Evolutionary conservation across 352 stramenopile genomes (phyloP).

Genomic region (Phytophthora melonis): DNA sequence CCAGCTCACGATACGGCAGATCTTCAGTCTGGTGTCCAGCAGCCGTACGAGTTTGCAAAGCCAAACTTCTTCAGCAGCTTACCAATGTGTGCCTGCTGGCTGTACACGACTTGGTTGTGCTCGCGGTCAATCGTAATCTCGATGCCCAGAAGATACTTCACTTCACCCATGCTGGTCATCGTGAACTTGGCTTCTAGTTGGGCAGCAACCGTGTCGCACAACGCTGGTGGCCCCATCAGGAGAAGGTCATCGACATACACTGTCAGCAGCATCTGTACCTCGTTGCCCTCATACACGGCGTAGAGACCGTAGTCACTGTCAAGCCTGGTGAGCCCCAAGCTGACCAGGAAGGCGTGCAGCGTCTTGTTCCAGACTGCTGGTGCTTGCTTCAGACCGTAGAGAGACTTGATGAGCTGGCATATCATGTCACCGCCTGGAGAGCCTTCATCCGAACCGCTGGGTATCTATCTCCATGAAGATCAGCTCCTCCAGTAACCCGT

Average conservation of each 20-base stretch:
- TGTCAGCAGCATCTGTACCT: not conserved
- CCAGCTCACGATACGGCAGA: not conserved
- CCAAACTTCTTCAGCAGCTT: not conserved
- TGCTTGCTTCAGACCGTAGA: conserved; percentile 27
- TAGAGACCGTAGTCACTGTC: not conserved
- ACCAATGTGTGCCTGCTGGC: not conserved
- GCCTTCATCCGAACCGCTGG: not conserved
- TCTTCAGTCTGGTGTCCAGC: not conserved
- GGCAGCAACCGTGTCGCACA: not conserved
- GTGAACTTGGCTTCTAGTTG: not conserved
- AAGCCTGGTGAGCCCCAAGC: not conserved
- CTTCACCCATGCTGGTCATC: not conserved
- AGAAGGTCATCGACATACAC: not conserved
- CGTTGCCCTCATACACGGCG: not conserved
- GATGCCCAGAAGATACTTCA: not conserved
- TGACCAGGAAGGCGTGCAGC: not conserved
- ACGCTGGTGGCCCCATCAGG: not conserved
- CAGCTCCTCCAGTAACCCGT: conserved; percentile 4
- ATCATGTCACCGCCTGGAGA: not conserved
- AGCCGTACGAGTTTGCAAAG: not conserved
- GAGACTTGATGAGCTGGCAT: conserved; percentile 10
- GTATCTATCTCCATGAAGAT: conserved; percentile 14
- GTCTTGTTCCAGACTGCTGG: conserved; percentile 1
- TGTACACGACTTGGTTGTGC: not conserved
- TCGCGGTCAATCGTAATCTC: not conserved